Conservation (phyloP, 2,329 filamentous ascomycete genomes). For the Passalora sequoiae region DNA sequence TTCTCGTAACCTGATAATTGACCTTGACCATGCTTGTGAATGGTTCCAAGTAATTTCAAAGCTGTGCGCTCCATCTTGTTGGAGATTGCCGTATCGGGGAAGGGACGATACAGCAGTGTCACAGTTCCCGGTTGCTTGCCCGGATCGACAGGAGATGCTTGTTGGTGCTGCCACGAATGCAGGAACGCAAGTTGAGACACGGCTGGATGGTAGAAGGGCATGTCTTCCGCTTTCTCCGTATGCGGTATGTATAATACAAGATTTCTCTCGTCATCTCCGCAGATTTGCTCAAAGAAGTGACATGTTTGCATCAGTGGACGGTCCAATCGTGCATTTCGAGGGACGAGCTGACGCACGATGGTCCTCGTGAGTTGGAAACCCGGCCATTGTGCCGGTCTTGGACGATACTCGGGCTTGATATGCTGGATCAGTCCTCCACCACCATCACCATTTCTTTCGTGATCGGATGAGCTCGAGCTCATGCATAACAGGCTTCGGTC, state of each 20-base stretch:
- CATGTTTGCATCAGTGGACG: conserved; percentile 75
- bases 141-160: conserved; percentile 11
- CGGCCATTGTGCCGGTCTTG: conserved; percentile 16
- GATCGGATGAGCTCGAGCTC: conserved; percentile 5
- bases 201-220: conserved; percentile 85
- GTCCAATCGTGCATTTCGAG: conserved; percentile 74
- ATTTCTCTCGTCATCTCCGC: conserved; percentile 32
- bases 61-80: conserved; percentile 60
- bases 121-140: conserved; percentile 6
- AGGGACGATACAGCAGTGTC: conserved; percentile 16
- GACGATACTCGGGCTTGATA: conserved; percentile 39
- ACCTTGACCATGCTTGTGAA: conserved; percentile 70
- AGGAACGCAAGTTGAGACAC: conserved; percentile 70
- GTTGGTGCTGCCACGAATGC: conserved; percentile 54
- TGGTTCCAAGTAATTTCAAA: conserved; percentile 60
- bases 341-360: conserved; percentile 72
- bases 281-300: conserved; percentile 51
- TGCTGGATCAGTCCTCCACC: conserved; percentile 36
- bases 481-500: conserved; percentile 40
- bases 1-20: conserved; percentile 66
- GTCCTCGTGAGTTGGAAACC: conserved; percentile 52
- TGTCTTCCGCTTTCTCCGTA: conserved; percentile 52
- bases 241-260: conserved; percentile 78
- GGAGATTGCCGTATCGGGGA: conserved; percentile 44
- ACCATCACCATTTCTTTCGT: neutral